Conservation (phyloP, 202 grass and related monocot species). For the Carex arenaria region DNA sequence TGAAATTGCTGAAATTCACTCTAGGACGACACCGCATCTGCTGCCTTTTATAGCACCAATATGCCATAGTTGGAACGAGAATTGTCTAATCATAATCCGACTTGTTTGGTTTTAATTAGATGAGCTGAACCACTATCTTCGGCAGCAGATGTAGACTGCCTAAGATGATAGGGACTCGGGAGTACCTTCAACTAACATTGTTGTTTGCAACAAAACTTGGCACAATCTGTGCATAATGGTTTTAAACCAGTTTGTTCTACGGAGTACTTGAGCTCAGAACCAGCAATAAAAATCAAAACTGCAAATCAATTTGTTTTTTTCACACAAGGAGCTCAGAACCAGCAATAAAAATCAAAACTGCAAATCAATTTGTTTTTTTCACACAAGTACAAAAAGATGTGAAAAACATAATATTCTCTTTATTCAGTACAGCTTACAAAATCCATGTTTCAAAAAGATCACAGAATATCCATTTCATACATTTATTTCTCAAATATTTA, state of each 20-base stretch:
- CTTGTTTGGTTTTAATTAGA: neutral
- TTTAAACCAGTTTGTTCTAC: neutral
- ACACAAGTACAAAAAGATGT: neutral
- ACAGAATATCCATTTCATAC: conserved; percentile 10
- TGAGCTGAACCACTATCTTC: no score
- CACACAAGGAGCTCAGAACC: neutral
- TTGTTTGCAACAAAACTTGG: neutral
- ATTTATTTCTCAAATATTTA: conserved; percentile 27
- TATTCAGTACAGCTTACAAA: conserved; percentile 9
- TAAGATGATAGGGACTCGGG: neutral
- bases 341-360: neutral
- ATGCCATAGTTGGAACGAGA: neutral
- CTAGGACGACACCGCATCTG: neutral
- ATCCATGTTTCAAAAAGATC: conserved; percentile 14
- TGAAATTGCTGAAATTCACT: neutral
- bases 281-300: neutral
- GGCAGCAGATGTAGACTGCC: no score
- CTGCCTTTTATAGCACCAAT: neutral
- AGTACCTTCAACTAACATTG: neutral
- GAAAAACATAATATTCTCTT: neutral
- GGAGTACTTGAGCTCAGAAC: neutral
- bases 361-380: neutral
- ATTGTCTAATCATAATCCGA: neutral
- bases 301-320: neutral
- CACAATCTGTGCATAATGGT: neutral